These are phyloP conservation scores for Aphanomyces cochlioides DNA, from an alignment of 352 stramenopile species.

Conservation along the genomic window DNA sequence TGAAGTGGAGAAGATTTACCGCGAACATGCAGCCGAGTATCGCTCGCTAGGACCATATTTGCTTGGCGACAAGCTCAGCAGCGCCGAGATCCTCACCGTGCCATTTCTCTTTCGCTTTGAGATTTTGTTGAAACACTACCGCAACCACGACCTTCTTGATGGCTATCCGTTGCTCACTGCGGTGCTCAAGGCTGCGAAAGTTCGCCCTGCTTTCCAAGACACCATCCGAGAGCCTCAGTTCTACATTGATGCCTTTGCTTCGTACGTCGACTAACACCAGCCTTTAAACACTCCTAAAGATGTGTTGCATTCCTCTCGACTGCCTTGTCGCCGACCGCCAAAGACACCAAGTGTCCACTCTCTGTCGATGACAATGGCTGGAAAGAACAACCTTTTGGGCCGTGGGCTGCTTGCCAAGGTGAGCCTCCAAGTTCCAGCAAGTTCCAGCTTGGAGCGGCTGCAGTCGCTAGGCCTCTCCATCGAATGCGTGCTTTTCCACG, in stretches of 20 bases:
- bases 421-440: too few species aligned
- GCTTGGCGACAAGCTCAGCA: constrained; percentile 24
- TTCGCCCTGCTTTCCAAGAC: constrained; percentile 9
- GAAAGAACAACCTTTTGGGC: too few species aligned
- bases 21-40: constrained; percentile 13
- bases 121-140: constrained; percentile 22
- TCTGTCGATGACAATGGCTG: too few species aligned
- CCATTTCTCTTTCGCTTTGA: constrained; percentile 26
- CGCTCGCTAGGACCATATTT: constrained; percentile 24
- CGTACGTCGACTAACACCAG: not conserved
- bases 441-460: too few species aligned
- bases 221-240: constrained; percentile 18
- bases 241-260: constrained; percentile 15
- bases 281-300: too few species aligned
- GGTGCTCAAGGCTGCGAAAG: not conserved
- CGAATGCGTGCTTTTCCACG: too few species aligned
- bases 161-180: constrained; percentile 12
- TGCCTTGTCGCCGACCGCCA: too few species aligned
- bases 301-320: too few species aligned
- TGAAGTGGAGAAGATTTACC: constrained; percentile 26
- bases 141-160: not conserved
- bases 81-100: constrained; percentile 24
- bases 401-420: too few species aligned
- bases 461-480: too few species aligned
- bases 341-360: too few species aligned